Evolutionary conservation across 73 alveolate species (phyloP).

Genomic region (Vitrella brassicaformis): DNA sequence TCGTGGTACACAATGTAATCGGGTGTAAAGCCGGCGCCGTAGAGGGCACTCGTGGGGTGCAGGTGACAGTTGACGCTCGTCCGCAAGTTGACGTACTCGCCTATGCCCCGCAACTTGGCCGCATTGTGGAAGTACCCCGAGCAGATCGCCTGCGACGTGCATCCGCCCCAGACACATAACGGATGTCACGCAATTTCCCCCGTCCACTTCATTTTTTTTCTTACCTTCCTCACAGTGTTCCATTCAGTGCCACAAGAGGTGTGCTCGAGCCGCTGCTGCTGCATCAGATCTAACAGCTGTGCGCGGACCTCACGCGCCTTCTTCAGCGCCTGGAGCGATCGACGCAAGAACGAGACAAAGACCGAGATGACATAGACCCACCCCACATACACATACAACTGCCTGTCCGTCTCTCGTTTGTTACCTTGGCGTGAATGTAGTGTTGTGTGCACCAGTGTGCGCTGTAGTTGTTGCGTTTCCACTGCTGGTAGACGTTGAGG

Average conservation of each 20-base stretch:
- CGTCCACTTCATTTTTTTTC: no score
- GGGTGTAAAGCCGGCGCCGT: conserved; percentile 92
- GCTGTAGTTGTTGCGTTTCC: conserved; percentile 67
- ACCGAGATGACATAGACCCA: background rate
- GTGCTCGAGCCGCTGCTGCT: conserved; percentile 65
- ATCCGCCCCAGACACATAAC: no score
- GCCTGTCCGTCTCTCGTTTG: conserved; percentile 73
- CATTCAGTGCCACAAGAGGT: conserved; percentile 81
- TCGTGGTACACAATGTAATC: conserved; percentile 98
- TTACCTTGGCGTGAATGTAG: conserved; percentile 78
- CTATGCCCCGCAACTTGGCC: conserved; percentile 90
- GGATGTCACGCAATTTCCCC: no score
- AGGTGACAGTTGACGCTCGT: conserved; percentile 93
- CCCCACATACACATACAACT: background rate
- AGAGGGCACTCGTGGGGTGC: conserved; percentile 95
- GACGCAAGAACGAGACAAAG: background rate
- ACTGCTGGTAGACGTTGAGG: conserved; percentile 93
- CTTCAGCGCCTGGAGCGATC: conserved; percentile 69
- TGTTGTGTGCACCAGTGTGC: conserved; percentile 87
- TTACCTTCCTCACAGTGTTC: conserved; percentile 93
- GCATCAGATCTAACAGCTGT: conserved; percentile 78
- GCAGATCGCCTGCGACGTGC: no score
- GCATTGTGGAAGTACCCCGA: conserved; percentile 99
- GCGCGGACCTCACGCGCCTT: conserved; percentile 80
- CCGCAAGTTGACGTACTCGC: conserved; percentile 90